Evolutionary conservation across 1,139 yeast species (phyloP).

Genomic region (Protomyces gravidus): DNA sequence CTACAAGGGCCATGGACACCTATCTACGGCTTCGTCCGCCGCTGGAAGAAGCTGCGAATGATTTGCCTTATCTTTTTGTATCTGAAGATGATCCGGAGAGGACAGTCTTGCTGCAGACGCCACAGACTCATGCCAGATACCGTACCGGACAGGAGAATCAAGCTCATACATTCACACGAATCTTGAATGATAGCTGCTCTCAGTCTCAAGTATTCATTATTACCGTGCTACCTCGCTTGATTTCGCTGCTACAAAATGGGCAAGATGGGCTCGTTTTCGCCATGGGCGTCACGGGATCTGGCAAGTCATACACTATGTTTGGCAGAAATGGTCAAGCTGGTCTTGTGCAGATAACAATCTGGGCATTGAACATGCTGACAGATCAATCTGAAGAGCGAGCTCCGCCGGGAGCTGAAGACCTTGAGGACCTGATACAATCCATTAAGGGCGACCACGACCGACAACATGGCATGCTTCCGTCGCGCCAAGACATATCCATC

Average conservation of each 20-base stretch:
- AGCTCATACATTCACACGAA: background rate
- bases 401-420: background rate
- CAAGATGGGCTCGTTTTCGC: slow-evolving; percentile 47
- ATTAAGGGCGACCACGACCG: background rate
- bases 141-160: background rate
- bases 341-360: slow-evolving; percentile 40
- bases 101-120: background rate
- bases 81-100: background rate
- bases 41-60: background rate
- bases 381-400: background rate
- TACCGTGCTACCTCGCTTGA: background rate
- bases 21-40: background rate
- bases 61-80: background rate
- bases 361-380: slow-evolving; percentile 45
- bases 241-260: background rate
- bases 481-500: slow-evolving; percentile 36
- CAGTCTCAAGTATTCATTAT: slow-evolving; percentile 12
- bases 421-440: background rate
- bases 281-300: slow-evolving; percentile 52
- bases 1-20: background rate
- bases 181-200: background rate
- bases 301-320: slow-evolving; percentile 43
- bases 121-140: background rate
- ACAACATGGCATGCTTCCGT: background rate
- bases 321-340: slow-evolving; percentile 37